A percentile compares a stretch with the other conserved stretches of the same genome.
Conservation (phyloP, 2,329 filamentous ascomycete genomes). For the Alternaria infectoria region DNA sequence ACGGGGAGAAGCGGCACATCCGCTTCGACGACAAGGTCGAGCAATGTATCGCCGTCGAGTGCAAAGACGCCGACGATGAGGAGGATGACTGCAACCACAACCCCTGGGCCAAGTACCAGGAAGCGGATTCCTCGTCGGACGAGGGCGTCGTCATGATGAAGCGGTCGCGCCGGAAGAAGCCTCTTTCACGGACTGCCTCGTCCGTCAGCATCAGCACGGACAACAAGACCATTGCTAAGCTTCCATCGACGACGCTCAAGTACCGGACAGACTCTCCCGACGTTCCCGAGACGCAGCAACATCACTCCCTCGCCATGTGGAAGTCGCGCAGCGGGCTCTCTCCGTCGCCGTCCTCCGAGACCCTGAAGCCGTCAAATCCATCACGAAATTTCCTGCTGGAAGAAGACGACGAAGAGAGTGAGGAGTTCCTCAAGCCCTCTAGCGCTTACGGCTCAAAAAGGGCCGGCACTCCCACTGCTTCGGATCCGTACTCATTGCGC, state of each 20-base stretch:
- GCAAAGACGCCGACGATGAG: conserved; percentile 79
- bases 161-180: conserved; percentile 56
- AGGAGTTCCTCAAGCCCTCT: conserved; percentile 54
- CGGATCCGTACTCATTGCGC: conserved; percentile 27
- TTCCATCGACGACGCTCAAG: conserved; percentile 87
- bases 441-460: conserved; percentile 44
- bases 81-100: conserved; percentile 53
- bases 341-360: conserved; percentile 83
- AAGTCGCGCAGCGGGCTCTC: conserved; percentile 58
- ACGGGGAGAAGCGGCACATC: conserved; percentile 78
- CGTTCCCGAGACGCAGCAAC: conserved; percentile 59
- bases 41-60: conserved; percentile 92
- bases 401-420: conserved; percentile 58
- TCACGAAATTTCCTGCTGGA: conserved; percentile 70
- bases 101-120: conserved; percentile 47
- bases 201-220: conserved; percentile 65
- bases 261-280: conserved; percentile 80
- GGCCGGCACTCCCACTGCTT: conserved; percentile 45
- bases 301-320: conserved; percentile 54
- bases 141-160: conserved; percentile 86
- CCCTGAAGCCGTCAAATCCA: conserved; percentile 72
- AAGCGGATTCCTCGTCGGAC: conserved; percentile 67
- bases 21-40: conserved; percentile 96
- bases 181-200: conserved; percentile 62
- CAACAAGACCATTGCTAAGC: conserved; percentile 84